A percentile compares a stretch with the other conserved stretches of the same genome.
These are phyloP conservation scores for Geosmithia morbida DNA, from an alignment of 2,329 filamentous ascomycete species.

Conservation along the genomic window DNA sequence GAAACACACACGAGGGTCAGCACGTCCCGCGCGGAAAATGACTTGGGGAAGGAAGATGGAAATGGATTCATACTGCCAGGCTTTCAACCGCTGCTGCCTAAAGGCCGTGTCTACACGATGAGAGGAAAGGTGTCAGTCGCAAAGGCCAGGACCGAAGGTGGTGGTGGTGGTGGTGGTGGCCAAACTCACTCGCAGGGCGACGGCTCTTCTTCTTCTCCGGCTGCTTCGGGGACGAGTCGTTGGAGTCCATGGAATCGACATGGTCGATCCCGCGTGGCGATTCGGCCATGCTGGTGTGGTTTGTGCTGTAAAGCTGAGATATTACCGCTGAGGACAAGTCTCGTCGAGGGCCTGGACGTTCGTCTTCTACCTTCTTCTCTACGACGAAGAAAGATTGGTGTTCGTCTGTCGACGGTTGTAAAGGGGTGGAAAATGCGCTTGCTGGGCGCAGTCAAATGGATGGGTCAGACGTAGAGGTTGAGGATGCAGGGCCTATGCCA, in stretches of 20 bases:
- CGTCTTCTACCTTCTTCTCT: too few species aligned
- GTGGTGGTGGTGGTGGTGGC: not conserved
- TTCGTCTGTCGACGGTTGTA: too few species aligned
- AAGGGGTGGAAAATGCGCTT: too few species aligned
- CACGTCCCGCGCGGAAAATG: not conserved
- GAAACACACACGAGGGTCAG: conserved; percentile 4
- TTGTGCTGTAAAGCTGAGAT: too few species aligned
- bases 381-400: too few species aligned
- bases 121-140: not conserved
- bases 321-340: too few species aligned
- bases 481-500: too few species aligned
- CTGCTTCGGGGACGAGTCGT: conserved; percentile 34
- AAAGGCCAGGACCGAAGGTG: conserved; percentile 3
- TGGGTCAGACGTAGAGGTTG: too few species aligned
- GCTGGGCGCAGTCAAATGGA: too few species aligned
- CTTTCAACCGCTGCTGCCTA: conserved; percentile 89
- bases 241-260: conserved; percentile 38
- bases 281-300: conserved; percentile 29
- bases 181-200: conserved; percentile 65
- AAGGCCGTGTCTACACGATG: conserved; percentile 70
- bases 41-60: not conserved
- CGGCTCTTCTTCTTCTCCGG: conserved; percentile 79
- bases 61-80: conserved; percentile 70
- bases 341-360: too few species aligned
- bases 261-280: conserved; percentile 26